Evolutionary conservation across 495 filamentous ascomycete genomes (phyloP).

Genomic region (Filosporella fistucella): DNA sequence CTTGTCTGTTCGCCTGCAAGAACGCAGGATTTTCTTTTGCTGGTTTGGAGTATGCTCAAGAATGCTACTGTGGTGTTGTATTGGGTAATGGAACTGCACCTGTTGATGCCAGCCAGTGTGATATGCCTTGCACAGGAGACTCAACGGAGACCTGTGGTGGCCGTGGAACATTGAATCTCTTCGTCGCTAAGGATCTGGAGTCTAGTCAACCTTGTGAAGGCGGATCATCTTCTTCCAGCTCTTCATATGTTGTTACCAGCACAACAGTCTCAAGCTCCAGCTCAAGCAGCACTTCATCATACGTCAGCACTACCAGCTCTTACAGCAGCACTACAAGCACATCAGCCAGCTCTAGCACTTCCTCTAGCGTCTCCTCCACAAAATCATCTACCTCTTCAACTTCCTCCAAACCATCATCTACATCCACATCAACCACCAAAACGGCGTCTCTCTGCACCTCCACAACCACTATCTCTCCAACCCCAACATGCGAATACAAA

Average conservation of each 20-base stretch:
- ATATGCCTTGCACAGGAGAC: conserved; percentile 45
- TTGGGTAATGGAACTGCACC: conserved; percentile 39
- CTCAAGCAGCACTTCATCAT: neutral
- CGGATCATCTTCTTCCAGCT: conserved; percentile 14
- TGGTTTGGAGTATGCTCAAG: conserved; percentile 44
- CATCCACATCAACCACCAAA: conserved; percentile 18
- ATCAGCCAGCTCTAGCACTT: neutral
- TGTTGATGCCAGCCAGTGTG: conserved; percentile 30
- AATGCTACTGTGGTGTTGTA: conserved; percentile 26
- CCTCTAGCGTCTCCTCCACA: neutral
- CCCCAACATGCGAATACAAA: conserved; percentile 42
- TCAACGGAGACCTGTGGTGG: conserved; percentile 41
- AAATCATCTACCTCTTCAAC: neutral
- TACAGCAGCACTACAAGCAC: neutral
- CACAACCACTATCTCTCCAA: conserved; percentile 31
- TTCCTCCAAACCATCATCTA: neutral
- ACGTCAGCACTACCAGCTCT: neutral
- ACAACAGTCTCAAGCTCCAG: neutral
- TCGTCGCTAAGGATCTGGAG: conserved; percentile 29
- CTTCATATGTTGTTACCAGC: neutral
- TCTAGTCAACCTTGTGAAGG: conserved; percentile 40
- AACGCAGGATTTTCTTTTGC: conserved; percentile 43
- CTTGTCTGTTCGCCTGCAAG: conserved; percentile 42
- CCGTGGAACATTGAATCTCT: conserved; percentile 36
- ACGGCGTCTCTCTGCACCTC: conserved; percentile 33